Base-by-base conservation (phyloP, 2,329 filamentous ascomycete genomes). In the Pseudogymnoascus sp. region DNA sequence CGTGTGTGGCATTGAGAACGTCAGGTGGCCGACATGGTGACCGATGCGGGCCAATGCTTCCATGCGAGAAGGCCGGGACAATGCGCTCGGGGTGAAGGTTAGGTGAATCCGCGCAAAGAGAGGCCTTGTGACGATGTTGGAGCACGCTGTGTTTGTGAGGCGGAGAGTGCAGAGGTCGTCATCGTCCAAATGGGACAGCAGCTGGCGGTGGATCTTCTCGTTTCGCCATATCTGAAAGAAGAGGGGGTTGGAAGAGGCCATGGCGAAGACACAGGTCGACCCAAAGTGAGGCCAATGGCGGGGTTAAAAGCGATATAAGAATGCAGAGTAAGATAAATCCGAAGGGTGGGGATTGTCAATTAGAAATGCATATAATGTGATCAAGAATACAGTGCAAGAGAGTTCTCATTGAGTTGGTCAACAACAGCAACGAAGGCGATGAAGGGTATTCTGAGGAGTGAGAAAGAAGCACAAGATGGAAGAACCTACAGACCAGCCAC, bases 21-120 rank as follows among this genome's bases (percentile, higher is more conserved):
- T 88, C 59, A 95, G 78, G 61, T 86, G 86, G 73, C 89, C 84
- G 67, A 95, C 82, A 72, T 92, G 83, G 65, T 85, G 84, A 61
- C 90, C 91, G 67, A 96, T 85, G 62, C 88, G 81, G 62, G 84
- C 82, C 61, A 96, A 78, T 21, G 90, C 89, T 62, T 87, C 83
- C 65, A 94, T 78, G 57, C 88, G 82, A 63, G 83, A 81, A 33
- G 85, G 82, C 67, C 85, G 86, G 58, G 88, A 91, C 70, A 95
- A 92, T 61, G 86, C 86, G 68, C 80, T 87, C 57, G 89, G 77
- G 28, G 82, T 82, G 74, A 92, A 91, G 66, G 82, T 88, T 69
- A 90, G 73, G 69, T 82, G 79, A 70, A 87, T 78, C 72, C 85
- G 80, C 65, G 82, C 75, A 75, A 92, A 92, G 67, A 90, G 79